Base-by-base conservation (phyloP, 805 yeast species). In the Metschnikowia drakensbergensis region DNA sequence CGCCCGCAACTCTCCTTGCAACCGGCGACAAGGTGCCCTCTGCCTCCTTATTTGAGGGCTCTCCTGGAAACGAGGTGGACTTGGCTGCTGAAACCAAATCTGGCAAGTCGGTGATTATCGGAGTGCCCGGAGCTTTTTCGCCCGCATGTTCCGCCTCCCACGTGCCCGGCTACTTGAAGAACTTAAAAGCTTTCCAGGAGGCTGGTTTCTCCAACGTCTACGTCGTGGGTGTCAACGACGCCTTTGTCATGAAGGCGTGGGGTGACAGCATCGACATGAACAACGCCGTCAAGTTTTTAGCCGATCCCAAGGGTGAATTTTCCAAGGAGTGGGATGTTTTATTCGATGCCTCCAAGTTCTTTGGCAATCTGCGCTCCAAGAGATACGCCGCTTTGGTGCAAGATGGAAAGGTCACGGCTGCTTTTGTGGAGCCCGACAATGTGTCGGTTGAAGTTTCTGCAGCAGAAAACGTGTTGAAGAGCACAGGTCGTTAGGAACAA, bases 241-340 rank as follows among this genome's bases (percentile, higher is more conserved):
- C 94, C 3, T 90, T 90, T 65, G 96, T 89, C 43, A 80, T 83
- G 61, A 78, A 80, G 58, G 91, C 94, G 0, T 90, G 96, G 96
- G 81, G 79, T 38, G 77, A 82, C 48, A 57, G 68, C 34, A 54
- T 64, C 27, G 61, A 58, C 41, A 54, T 55, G 17, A 56, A 55
- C 13, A 58, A 57, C n/a, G 38, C 43, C 32, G 67, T 84, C 46
- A 75, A 77, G 48, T 79, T 86, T 63, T 73, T 89, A 54, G 88
- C 96, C 37, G 97, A 90, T 66, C 84, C 94, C n/a, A 67, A 72
- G 47, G 96, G 86, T 26, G 84, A 81, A 44, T 87, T 89, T 62
- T 79, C 85, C 53, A 72, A 73, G 47, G 80, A 78, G 22, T 72
- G 85, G 62, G 94, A 81, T 53, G 71, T 84, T 48, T 69, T 76